Conservation (phyloP, 129 eudicot species). For the Sambucus nigra region DNA sequence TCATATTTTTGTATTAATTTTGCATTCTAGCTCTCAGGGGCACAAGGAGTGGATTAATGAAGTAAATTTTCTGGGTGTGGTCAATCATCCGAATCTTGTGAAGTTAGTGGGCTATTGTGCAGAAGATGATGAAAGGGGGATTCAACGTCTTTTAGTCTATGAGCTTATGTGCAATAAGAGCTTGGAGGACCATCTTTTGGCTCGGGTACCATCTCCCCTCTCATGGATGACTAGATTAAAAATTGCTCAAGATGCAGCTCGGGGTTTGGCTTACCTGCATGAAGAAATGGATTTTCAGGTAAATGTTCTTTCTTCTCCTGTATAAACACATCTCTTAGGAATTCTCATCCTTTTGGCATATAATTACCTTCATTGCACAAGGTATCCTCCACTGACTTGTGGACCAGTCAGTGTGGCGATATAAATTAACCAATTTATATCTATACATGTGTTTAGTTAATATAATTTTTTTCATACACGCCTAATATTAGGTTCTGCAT, state of each 20-base stretch:
- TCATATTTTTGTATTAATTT: constrained; percentile 22
- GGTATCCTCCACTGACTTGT: no score
- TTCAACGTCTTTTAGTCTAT: constrained; percentile 83
- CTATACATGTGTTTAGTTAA: neutral
- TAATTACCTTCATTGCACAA: no score
- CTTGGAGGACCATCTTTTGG: constrained; percentile 70
- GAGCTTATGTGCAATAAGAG: constrained; percentile 83
- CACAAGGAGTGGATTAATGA: constrained; percentile 98
- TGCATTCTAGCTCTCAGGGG: constrained; percentile 92
- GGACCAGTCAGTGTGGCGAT: no score
- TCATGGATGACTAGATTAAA: constrained; percentile 65
- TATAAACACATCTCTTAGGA: neutral
- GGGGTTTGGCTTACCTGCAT: constrained; percentile 86
- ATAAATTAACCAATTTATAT: no score
- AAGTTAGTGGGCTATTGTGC: constrained; percentile 92
- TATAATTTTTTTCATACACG: no score
- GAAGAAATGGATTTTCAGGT: constrained; percentile 99
- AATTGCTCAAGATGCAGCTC: constrained; percentile 94
- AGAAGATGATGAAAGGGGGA: constrained; percentile 85
- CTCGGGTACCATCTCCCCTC: constrained; percentile 51
- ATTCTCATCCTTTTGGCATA: no score
- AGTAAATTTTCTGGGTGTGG: constrained; percentile 79
- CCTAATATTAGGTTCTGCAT: no score
- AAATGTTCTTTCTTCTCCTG: constrained; percentile 2
- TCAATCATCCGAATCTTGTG: constrained; percentile 88